Base-by-base conservation (phyloP, 2,329 filamentous ascomycete species). In the Ciborinia camelliae region DNA sequence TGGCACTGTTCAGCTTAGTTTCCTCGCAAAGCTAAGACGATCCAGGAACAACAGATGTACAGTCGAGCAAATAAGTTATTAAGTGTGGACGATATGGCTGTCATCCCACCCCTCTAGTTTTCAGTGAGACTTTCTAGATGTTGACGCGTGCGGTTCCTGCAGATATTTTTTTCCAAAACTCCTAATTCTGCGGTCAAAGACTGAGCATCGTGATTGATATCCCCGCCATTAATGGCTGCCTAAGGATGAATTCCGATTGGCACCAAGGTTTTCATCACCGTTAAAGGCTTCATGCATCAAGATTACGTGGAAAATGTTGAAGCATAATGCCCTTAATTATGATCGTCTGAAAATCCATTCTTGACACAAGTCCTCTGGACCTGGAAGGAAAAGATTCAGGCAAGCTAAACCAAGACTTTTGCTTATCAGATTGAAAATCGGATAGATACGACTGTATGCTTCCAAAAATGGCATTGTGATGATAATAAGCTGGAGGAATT, bases 241-340 rank as follows among this genome's bases (percentile, higher is more conserved):
- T 20, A 30, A 28, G 51, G 51, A 18, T 37, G 18, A 9, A 32
- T 45, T 57, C 51, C 50, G 61, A 37, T 39, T 63, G 51, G 51
- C 7, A 63, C 39, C 39, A 23, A 57, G 30, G 6, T 14, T 23
- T 57, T 45, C 10, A 23, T 32, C 61, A 20, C n/a, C 30, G 6
- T 47, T 55, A 35, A 18, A 20, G 39, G n/a, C 28, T 43, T 47
- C 28, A 30, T 57, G 61, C n/a, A 63, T 35, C 53, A 18, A 35
- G 39, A 39, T 63, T 63, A 63, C 61, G 39, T 63, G 28, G n/a
- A 52, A 47, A 30, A 20, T 28, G 4, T 45, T 57, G 39, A 53
- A 55, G 39, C 30, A 41, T 26, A 35, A 53, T 35, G 39, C 30
- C 39, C 18, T 57, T 37, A 8, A n/a, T 37, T 37, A 57, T 57